Percentiles rank a stretch among this genome's conserved stretches.
Evolutionary conservation across 352 stramenopile species (phyloP).

Genomic region (Phytophthora fragariae): DNA sequence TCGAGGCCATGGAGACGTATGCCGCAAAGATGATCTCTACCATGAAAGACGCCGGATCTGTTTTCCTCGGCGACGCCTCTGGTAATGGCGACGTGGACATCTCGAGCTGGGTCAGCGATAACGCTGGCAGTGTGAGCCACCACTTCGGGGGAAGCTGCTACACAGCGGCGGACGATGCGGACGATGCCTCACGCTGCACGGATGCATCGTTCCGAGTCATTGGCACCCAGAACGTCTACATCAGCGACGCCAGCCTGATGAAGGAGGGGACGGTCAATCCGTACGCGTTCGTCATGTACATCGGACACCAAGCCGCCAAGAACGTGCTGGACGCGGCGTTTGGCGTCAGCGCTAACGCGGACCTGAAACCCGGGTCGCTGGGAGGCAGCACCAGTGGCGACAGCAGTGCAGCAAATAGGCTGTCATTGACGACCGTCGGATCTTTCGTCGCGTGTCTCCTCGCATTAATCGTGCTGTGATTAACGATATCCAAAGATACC

Average conservation of each 20-base stretch:
- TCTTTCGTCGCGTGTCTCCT: background rate
- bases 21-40: slow-evolving; percentile 40
- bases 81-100: slow-evolving; percentile 26
- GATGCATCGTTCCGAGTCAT: slow-evolving; percentile 43
- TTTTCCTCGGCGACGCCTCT: slow-evolving; percentile 25
- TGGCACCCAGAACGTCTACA: slow-evolving; percentile 49
- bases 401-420: slow-evolving; percentile 4
- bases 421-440: slow-evolving; percentile 7
- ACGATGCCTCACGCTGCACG: slow-evolving; percentile 26
- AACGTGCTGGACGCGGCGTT: slow-evolving; percentile 49
- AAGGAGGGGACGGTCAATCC: slow-evolving; percentile 59
- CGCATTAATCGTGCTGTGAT: background rate
- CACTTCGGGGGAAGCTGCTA: slow-evolving; percentile 62
- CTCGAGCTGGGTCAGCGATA: slow-evolving; percentile 40
- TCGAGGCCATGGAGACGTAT: slow-evolving; percentile 44
- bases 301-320: slow-evolving; percentile 46
- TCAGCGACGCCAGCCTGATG: slow-evolving; percentile 55
- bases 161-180: slow-evolving; percentile 37
- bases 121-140: slow-evolving; percentile 39
- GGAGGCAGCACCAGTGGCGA: slow-evolving; percentile 7
- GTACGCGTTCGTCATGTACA: slow-evolving; percentile 63
- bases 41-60: slow-evolving; percentile 37
- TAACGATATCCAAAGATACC: background rate
- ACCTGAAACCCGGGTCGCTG: background rate
- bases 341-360: slow-evolving; percentile 14